Percentiles rank a stretch among this genome's conserved stretches.
phyloP scores from a whole-genome alignment of 2,329 filamentous ascomycete species.

The Westerdykella sp. region DNA sequence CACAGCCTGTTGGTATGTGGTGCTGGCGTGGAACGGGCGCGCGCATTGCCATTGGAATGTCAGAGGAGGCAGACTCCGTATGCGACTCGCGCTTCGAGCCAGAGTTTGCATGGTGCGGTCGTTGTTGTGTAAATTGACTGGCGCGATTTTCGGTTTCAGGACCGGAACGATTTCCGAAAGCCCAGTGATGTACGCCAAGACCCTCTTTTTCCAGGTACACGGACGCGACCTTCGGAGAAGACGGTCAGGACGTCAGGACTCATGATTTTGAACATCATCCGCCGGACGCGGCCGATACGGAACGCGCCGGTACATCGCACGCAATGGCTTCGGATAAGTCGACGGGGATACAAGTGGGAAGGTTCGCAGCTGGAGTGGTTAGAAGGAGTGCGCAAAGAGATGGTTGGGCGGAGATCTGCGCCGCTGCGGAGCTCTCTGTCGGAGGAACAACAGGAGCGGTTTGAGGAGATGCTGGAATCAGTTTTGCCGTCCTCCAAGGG shows the following conservation, averaged over 20 bases:
- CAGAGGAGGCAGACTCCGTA: not conserved
- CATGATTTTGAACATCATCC: conserved; percentile 2
- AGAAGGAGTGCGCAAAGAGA: conserved; percentile 21
- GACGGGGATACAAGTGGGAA: conserved; percentile 13
- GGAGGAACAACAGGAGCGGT: conserved; percentile 58
- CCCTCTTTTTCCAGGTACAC: not conserved
- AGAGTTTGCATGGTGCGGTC: no score
- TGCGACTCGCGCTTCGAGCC: not conserved
- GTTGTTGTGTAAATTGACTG: no score
- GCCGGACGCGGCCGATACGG: conserved; percentile 10
- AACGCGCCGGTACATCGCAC: conserved; percentile 7
- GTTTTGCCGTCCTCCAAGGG: conserved; percentile 15
- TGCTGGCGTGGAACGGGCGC: conserved; percentile 25
- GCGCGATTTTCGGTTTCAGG: not conserved
- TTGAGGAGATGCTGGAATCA: conserved; percentile 44
- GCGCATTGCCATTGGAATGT: conserved; percentile 9
- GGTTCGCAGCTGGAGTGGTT: conserved; percentile 17
- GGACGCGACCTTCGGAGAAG: not conserved
- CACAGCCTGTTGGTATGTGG: conserved; percentile 14
- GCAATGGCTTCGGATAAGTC: conserved; percentile 10
- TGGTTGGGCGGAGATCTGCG: conserved; percentile 46
- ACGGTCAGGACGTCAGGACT: not conserved
- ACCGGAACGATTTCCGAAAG: not conserved
- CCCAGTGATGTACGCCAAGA: not conserved
- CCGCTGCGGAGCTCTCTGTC: conserved; percentile 52